A percentile compares a stretch with the other conserved stretches of the same genome.
These are phyloP conservation scores for Elaeagnus macrophylla DNA, from an alignment of 306 rosid species.

Conservation along the genomic window DNA sequence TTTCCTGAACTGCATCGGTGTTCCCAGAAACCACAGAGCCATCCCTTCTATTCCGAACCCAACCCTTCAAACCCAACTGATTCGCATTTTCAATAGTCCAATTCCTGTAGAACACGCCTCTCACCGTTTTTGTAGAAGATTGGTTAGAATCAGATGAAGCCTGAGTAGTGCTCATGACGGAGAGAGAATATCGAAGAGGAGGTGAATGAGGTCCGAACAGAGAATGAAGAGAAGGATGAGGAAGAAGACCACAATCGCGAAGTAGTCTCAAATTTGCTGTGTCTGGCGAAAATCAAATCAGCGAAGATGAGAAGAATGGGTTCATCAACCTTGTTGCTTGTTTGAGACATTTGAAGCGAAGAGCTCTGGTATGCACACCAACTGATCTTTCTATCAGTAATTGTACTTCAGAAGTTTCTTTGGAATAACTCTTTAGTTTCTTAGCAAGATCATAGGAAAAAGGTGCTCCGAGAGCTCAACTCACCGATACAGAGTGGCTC, in stretches of 20 bases:
- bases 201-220: constrained; percentile 40
- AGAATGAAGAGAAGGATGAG: constrained; percentile 42
- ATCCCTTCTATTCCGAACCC: constrained; percentile 47
- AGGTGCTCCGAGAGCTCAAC: too few species aligned
- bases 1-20: constrained; percentile 40
- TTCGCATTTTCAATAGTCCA: constrained; percentile 41
- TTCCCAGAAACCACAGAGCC: constrained; percentile 50
- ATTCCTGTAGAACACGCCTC: constrained; percentile 48
- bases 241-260: constrained; percentile 39
- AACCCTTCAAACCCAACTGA: constrained; percentile 44
- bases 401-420: too few species aligned
- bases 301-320: too few species aligned
- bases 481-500: too few species aligned
- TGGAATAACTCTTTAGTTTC: too few species aligned
- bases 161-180: constrained; percentile 37
- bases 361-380: too few species aligned
- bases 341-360: too few species aligned
- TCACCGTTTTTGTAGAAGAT: constrained; percentile 46
- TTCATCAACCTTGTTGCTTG: too few species aligned
- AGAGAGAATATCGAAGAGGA: constrained; percentile 33
- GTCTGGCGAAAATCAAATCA: too few species aligned
- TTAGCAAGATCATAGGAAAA: too few species aligned
- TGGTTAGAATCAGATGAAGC: constrained; percentile 21
- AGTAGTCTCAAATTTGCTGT: too few species aligned
- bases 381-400: too few species aligned